Percentiles rank a stretch among this genome's conserved stretches.
phyloP scores from a whole-genome alignment of 75 land plant genomes.

The Pinus tabuliformis region DNA sequence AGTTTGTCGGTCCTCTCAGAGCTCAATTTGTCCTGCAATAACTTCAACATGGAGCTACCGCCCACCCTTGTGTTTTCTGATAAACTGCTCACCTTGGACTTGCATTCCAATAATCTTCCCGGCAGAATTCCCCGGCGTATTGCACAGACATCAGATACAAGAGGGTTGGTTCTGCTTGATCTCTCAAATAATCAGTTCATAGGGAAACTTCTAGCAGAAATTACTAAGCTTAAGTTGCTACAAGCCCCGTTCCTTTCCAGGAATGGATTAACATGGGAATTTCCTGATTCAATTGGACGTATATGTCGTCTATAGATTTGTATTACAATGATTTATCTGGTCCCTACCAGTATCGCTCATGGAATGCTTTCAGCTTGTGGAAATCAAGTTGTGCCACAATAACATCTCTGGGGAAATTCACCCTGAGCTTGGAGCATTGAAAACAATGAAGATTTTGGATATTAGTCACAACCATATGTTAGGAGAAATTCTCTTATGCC shows the following conservation, averaged over 20 bases:
- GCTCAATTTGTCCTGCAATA: too few relatives aligned
- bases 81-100: constrained; percentile 45
- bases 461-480: constrained; percentile 55
- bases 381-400: constrained; percentile 51
- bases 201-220: constrained; percentile 41
- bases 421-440: constrained; percentile 59
- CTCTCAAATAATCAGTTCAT: constrained; percentile 54
- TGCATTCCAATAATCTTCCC: constrained; percentile 58
- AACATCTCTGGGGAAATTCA: constrained; percentile 53
- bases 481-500: constrained; percentile 69
- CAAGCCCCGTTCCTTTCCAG: constrained; percentile 49
- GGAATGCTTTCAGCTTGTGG: constrained; percentile 58
- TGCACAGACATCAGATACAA: constrained; percentile 26
- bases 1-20: too few relatives aligned
- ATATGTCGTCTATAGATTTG: constrained; percentile 65
- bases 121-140: constrained; percentile 52
- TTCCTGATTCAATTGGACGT: constrained; percentile 53
- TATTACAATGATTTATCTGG: constrained; percentile 58
- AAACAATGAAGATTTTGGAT: constrained; percentile 45
- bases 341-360: constrained; percentile 58
- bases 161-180: constrained; percentile 55
- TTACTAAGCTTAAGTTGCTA: constrained; percentile 44
- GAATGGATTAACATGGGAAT: constrained; percentile 50
- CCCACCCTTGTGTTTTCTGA: constrained; percentile 33
- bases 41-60: too few relatives aligned